Conservation (phyloP, 495 filamentous ascomycete genomes). For the Tricharina praecox region DNA sequence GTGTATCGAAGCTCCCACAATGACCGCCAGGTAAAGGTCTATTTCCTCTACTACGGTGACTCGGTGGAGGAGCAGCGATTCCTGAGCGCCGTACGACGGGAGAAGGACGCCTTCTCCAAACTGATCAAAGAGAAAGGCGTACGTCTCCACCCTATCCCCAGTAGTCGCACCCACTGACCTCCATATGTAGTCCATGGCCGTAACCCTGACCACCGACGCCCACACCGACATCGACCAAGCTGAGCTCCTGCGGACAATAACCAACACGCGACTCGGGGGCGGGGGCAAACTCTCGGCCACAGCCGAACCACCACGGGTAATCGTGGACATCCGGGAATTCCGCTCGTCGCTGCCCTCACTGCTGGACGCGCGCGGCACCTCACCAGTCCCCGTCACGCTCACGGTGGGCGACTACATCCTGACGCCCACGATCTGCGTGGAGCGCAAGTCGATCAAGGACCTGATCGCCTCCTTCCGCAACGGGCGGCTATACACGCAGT, state of each 20-base stretch:
- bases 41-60: constrained; percentile 88
- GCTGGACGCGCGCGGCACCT: constrained; percentile 68
- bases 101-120: constrained; percentile 89
- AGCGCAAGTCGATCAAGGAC: constrained; percentile 84
- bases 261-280: constrained; percentile 93
- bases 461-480: constrained; percentile 80
- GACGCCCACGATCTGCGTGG: constrained; percentile 74
- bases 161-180: no score
- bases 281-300: constrained; percentile 80
- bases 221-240: constrained; percentile 75
- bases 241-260: constrained; percentile 82
- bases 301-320: constrained; percentile 62
- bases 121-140: constrained; percentile 81
- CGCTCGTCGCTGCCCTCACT: constrained; percentile 81
- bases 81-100: constrained; percentile 66
- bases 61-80: constrained; percentile 96
- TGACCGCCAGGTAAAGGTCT: constrained; percentile 73
- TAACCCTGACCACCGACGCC: constrained; percentile 62
- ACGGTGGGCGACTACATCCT: constrained; percentile 96
- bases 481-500: constrained; percentile 79
- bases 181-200: constrained; percentile 65
- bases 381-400: constrained; percentile 80
- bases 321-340: constrained; percentile 93
- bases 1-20: constrained; percentile 90
- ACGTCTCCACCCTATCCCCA: no score